Percentiles rank a stretch among this genome's conserved stretches.
phyloP scores from a whole-genome alignment of 305 asterid species.

The Nicotiana rustica region DNA sequence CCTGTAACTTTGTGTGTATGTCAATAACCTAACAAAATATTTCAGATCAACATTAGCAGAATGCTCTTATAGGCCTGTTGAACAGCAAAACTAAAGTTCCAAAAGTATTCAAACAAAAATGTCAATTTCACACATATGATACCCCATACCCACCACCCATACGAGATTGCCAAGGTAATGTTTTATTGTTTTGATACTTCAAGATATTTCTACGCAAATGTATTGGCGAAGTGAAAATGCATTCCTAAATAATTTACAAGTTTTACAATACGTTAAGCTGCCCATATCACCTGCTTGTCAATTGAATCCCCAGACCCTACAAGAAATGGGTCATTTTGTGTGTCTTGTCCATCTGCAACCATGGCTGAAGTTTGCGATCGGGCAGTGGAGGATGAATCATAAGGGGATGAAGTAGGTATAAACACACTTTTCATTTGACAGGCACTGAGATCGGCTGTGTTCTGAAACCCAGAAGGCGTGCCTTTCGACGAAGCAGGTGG shows the following conservation, averaged over 20 bases:
- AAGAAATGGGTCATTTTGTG: conserved; percentile 79
- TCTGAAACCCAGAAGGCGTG: conserved; percentile 67
- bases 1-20: conserved; percentile 68
- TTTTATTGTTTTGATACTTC: conserved; percentile 7
- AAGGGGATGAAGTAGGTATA: conserved; percentile 79
- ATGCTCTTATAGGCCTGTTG: not conserved
- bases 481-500: conserved; percentile 70
- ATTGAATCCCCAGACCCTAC: conserved; percentile 72
- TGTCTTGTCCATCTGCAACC: conserved; percentile 77
- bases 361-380: conserved; percentile 72
- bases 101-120: conserved; percentile 29
- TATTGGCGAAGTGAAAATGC: conserved; percentile 14
- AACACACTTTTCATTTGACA: conserved; percentile 65
- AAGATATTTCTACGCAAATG: not conserved
- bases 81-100: not conserved
- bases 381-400: conserved; percentile 68
- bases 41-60: conserved; percentile 29
- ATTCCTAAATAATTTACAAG: conserved; percentile 1
- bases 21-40: conserved; percentile 64
- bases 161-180: not conserved
- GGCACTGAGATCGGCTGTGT: conserved; percentile 58
- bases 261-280: conserved; percentile 29
- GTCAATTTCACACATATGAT: conserved; percentile 2
- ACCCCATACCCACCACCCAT: conserved; percentile 4
- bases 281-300: conserved; percentile 68